phyloP scores from a whole-genome alignment of 2,329 filamentous ascomycete genomes.

The Calonectria pteridis region DNA sequence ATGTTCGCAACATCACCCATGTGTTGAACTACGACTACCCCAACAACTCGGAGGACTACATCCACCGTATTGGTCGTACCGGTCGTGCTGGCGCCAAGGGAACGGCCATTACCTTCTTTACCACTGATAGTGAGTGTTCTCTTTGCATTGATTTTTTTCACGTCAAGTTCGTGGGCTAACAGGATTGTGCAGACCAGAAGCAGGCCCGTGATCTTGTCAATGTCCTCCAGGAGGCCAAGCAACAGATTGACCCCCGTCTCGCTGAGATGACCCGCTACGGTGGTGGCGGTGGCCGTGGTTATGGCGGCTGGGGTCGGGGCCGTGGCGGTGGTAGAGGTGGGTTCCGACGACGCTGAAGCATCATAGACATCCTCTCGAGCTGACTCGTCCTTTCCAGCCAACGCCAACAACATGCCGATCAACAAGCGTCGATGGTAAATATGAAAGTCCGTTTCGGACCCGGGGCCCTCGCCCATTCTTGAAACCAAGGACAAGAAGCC shows the following conservation, averaged over 20 bases:
- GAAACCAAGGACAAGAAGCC: constrained; percentile 30
- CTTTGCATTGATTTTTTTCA: not conserved
- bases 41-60: constrained; percentile 99
- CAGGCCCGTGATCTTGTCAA: constrained; percentile 96
- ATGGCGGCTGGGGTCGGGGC: constrained; percentile 78
- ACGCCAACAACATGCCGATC: constrained; percentile 64
- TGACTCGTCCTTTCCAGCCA: constrained; percentile 54
- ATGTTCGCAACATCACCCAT: constrained; percentile 99
- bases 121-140: constrained; percentile 94
- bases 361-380: constrained; percentile 49
- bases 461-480: constrained; percentile 25
- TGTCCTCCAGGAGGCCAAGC: constrained; percentile 95
- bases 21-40: constrained; percentile 99
- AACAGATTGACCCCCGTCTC: constrained; percentile 96
- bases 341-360: constrained; percentile 53
- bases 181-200: constrained; percentile 76
- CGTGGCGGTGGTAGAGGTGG: constrained; percentile 66
- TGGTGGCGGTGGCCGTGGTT: constrained; percentile 82
- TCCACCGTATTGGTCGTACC: constrained; percentile 96
- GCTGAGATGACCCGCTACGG: constrained; percentile 96
- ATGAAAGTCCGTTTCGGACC: constrained; percentile 29
- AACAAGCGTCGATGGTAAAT: constrained; percentile 65
- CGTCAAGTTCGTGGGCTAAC: constrained; percentile 49
- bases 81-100: constrained; percentile 94
- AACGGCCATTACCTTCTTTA: constrained; percentile 98